A percentile compares a stretch with the other conserved stretches of the same genome.
phyloP scores from a whole-genome alignment of 176 grass and related monocot species.

The Oryza coarctata region DNA sequence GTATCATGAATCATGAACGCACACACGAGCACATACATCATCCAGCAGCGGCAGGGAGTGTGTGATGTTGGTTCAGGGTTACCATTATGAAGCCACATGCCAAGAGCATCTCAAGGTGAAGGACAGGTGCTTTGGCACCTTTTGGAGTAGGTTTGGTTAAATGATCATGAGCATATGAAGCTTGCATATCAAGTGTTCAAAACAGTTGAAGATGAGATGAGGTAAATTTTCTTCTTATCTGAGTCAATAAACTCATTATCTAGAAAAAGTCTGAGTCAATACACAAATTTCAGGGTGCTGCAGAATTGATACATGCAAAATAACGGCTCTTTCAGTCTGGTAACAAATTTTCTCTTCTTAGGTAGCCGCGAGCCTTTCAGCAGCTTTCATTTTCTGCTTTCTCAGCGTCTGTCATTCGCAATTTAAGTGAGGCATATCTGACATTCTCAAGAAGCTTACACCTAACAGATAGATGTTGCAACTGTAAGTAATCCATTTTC shows the following conservation, averaged over 20 bases:
- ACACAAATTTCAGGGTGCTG: background rate
- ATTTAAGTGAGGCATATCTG: background rate
- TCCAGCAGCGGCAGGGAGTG: background rate
- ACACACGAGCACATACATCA: conserved; percentile 15
- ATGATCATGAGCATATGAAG: conserved; percentile 21
- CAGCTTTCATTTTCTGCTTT: background rate
- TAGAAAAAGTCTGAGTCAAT: background rate
- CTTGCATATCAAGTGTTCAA: conserved; percentile 20
- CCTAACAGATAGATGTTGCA: background rate
- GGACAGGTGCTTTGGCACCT: conserved; percentile 19
- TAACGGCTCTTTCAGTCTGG: background rate
- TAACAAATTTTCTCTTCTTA: background rate
- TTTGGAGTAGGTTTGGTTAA: background rate
- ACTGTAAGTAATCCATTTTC: background rate
- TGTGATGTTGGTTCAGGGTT: conserved; percentile 1
- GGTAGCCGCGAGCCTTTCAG: background rate
- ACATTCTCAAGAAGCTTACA: background rate
- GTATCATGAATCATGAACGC: conserved; percentile 20
- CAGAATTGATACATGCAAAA: background rate
- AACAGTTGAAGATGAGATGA: background rate
- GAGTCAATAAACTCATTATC: background rate
- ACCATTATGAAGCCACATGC: conserved; percentile 26
- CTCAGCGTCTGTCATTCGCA: background rate
- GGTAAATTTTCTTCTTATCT: background rate
- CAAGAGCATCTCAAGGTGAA: conserved; percentile 23